Conservation (phyloP, 2,329 filamentous ascomycete genomes). For the Aspergillus tamarii region DNA sequence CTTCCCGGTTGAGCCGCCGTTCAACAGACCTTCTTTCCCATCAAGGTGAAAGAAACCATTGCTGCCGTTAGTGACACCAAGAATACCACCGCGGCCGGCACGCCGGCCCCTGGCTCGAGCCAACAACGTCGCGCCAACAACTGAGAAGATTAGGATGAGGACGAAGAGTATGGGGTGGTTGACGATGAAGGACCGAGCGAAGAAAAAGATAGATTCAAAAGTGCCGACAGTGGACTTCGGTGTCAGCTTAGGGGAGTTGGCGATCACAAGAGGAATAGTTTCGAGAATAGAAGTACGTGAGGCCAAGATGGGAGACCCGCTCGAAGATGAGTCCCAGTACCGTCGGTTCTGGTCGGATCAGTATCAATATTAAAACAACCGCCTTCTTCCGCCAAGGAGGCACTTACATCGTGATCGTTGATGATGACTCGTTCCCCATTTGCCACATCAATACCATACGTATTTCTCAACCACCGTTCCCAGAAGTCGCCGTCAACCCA, state of each 20-base stretch:
- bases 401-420: conserved; percentile 92
- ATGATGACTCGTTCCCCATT: conserved; percentile 92
- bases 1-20: conserved; percentile 48
- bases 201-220: conserved; percentile 52
- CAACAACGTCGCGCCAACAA: conserved; percentile 38
- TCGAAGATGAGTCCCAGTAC: conserved; percentile 92
- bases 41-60: conserved; percentile 53
- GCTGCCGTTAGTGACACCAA: conserved; percentile 37
- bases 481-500: conserved; percentile 98
- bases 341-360: conserved; percentile 70
- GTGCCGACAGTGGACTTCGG: conserved; percentile 54
- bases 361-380: conserved; percentile 3
- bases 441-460: conserved; percentile 84
- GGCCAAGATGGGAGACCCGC: conserved; percentile 85
- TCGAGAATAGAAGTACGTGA: conserved; percentile 90
- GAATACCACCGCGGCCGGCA: conserved; percentile 37
- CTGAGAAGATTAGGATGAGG: conserved; percentile 40
- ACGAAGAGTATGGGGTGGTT: conserved; percentile 50
- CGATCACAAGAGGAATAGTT: conserved; percentile 62
- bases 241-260: conserved; percentile 51
- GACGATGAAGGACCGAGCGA: conserved; percentile 45
- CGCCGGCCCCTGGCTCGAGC: conserved; percentile 38
- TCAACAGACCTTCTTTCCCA: conserved; percentile 52
- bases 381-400: not conserved
- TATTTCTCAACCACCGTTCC: conserved; percentile 95